Base-by-base conservation (phyloP, 371 early-diverging fungal genomes). In the Capniomyces stellatus region DNA sequence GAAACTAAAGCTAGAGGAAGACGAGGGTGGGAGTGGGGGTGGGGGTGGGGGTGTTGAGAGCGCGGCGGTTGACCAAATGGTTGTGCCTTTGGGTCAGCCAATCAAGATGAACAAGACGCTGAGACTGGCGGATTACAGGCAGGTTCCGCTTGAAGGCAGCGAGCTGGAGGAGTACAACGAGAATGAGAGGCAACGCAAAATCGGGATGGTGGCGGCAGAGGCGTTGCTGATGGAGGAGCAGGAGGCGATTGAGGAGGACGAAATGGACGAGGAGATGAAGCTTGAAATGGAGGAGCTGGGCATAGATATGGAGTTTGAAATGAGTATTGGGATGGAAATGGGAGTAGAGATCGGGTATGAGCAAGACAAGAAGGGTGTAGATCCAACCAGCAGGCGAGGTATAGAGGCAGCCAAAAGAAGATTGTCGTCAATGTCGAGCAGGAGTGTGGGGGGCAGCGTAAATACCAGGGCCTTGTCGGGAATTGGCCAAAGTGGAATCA, bases 101-200 rank as follows among this genome's bases (percentile, higher is more conserved):
- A 39, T 51, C 4, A 27, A 61, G 22, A 28, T 75, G 0, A 64
- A 70, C 39, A 66, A 72, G 23, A 61, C 72, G 3, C 59, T 82
- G n/a, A 56, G 70, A 3, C 65, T 79, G 22, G 64, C 78, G 22
- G 54, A 69, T 15, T 73, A 76, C 29, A 62, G 67, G 40, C 78
- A 81, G 43, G 84, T 90, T 3, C 79, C 85, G 2, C 62, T 96
- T n/a, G 83, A 85, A 61, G 97, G 97, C 22, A 75, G 71, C 24
- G 97, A 94, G 62, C 69, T 96, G 23, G 72, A 72, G 2, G 75
- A 75, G 30, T 83, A 73, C 61, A 64, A 74, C 42, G 75, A 72
- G 1, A 64, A 66, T 35, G 79, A 86, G 55, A 72, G 74, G 54
- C 75, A 73, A 18, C 64, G 77, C 46, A 59, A 72, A 29, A 84